These are phyloP conservation scores for Ilex asprella DNA, from an alignment of 257 asterid species.

Conservation along the genomic window DNA sequence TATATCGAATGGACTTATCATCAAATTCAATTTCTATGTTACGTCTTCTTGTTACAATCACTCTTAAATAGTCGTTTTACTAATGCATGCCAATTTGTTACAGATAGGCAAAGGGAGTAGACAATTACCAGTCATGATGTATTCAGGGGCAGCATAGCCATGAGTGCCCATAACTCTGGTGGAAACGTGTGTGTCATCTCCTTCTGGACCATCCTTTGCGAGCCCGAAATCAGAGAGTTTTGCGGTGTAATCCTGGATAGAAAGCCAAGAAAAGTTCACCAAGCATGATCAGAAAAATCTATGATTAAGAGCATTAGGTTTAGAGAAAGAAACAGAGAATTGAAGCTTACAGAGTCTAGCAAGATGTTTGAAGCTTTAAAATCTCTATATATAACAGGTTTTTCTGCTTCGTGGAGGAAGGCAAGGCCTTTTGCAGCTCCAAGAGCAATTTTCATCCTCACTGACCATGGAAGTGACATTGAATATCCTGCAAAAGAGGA, in stretches of 20 bases:
- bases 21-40: neutral
- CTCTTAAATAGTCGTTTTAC: neutral
- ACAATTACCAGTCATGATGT: conserved; percentile 66
- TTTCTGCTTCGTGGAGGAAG: conserved; percentile 86
- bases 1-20: neutral
- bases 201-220: conserved; percentile 92
- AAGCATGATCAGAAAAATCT: no score
- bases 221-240: conserved; percentile 91
- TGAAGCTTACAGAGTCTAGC: conserved; percentile 57
- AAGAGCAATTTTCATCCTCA: conserved; percentile 77
- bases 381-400: conserved; percentile 84
- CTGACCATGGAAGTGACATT: conserved; percentile 80
- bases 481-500: conserved; percentile 50
- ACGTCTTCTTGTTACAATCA: no score
- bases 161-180: conserved; percentile 94
- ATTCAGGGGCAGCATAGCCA: conserved; percentile 92
- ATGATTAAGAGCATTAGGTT: no score
- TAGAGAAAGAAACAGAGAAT: neutral
- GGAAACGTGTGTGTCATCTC: conserved; percentile 86
- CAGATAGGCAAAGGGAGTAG: neutral
- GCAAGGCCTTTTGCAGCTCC: conserved; percentile 95
- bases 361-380: conserved; percentile 83
- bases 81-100: neutral
- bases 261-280: neutral
- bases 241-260: conserved; percentile 61